These are phyloP conservation scores for Geotrichum carabidarum DNA, from an alignment of 1,139 yeast genomes.

Conservation along the genomic window DNA sequence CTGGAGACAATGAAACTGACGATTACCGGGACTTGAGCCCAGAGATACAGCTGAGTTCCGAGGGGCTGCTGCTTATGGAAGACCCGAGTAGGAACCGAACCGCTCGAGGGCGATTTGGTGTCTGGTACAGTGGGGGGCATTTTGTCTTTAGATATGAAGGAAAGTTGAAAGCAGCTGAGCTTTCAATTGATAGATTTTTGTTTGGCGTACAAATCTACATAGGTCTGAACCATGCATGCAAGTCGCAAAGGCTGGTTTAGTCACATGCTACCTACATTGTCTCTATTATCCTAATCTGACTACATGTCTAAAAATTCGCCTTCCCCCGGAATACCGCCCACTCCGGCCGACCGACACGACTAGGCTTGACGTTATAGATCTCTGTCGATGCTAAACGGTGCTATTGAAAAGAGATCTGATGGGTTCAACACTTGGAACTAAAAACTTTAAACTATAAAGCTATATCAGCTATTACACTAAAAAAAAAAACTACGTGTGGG, in stretches of 20 bases:
- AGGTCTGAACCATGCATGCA: no score
- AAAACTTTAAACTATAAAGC: neutral
- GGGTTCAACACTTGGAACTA: no score
- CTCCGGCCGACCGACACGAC: no score
- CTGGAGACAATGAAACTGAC: constrained; percentile 4
- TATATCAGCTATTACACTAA: neutral
- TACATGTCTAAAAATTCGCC: no score
- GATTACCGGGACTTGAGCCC: constrained; percentile 11
- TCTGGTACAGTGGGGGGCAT: neutral
- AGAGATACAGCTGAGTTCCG: neutral
- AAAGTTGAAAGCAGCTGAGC: no score
- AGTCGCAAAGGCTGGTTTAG: no score
- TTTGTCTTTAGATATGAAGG: neutral
- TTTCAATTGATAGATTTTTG: no score
- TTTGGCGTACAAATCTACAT: no score
- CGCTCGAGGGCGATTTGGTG: neutral
- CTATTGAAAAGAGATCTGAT: neutral
- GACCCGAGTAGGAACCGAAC: neutral
- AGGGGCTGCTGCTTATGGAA: neutral
- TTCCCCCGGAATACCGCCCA: no score
- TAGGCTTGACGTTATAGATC: neutral
- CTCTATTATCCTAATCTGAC: no score
- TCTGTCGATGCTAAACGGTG: neutral
- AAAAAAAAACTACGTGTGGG: neutral
- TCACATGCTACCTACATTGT: no score